phyloP scores from a whole-genome alignment of 345 rosid genomes.

The Lepidium didymum region DNA sequence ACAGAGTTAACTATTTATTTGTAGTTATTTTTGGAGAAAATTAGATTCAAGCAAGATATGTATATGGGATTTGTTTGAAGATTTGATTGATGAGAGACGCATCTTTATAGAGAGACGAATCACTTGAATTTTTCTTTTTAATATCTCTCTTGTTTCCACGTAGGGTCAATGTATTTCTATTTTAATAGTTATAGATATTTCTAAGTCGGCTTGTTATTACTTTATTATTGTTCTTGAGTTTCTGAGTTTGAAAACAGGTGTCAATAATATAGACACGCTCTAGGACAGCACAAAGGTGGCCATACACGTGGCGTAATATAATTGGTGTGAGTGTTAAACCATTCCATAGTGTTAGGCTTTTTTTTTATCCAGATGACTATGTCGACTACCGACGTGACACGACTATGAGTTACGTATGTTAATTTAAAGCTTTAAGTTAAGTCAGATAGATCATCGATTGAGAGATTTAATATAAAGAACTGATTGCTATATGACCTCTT shows the following conservation, averaged over 20 bases:
- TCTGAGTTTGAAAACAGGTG: not conserved
- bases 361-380: not conserved
- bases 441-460: not conserved
- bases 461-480: not conserved
- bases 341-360: not conserved
- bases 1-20: not conserved
- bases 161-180: not conserved
- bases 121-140: not conserved
- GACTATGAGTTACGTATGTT: not conserved
- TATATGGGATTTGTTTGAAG: not conserved
- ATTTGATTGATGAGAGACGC: not conserved
- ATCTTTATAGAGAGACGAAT: conserved; percentile 11
- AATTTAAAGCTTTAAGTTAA: not conserved
- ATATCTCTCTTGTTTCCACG: conserved; percentile 6
- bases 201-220: conserved; percentile 15
- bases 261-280: not conserved
- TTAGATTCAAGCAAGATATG: not conserved
- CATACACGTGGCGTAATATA: not conserved
- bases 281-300: not conserved
- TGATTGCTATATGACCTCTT: not conserved
- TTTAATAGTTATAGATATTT: not conserved
- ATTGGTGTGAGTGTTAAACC: not conserved
- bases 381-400: not conserved
- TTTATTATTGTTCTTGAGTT: not conserved
- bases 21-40: not conserved